phyloP scores from a whole-genome alignment of 805 yeast species.

The Clavispora santaluciae region DNA sequence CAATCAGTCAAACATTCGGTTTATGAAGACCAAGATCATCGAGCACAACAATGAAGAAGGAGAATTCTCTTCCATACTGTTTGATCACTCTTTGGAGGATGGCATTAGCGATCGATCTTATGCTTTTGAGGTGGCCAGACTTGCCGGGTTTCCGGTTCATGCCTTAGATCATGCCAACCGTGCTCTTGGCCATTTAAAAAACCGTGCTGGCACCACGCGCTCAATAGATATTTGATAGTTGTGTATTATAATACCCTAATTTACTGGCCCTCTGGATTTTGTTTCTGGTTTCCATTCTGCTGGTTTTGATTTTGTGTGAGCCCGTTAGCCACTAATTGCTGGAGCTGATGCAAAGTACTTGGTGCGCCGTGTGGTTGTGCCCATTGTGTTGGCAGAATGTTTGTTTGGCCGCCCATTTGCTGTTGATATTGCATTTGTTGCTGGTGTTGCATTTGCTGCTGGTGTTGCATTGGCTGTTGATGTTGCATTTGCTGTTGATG shows the following conservation, averaged over 20 bases:
- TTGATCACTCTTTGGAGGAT: slow-evolving; percentile 53
- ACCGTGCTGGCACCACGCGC: background rate
- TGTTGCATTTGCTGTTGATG: no score
- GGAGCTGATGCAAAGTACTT: slow-evolving; percentile 14
- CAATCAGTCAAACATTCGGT: slow-evolving; percentile 23
- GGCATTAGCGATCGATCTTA: slow-evolving; percentile 76
- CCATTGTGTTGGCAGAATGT: background rate
- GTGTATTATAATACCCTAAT: background rate
- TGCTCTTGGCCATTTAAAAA: slow-evolving; percentile 16
- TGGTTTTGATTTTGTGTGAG: slow-evolving; percentile 3
- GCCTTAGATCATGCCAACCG: slow-evolving; percentile 52
- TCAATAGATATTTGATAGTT: background rate
- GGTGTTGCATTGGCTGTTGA: slow-evolving; percentile 1
- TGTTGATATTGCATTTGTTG: background rate
- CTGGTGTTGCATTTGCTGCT: background rate
- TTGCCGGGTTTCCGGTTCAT: slow-evolving; percentile 70
- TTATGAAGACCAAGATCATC: slow-evolving; percentile 29
- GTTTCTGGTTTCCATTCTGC: background rate
- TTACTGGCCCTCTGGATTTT: background rate
- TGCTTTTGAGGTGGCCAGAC: slow-evolving; percentile 69
- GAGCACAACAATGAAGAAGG: slow-evolving; percentile 13
- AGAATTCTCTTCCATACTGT: slow-evolving; percentile 23
- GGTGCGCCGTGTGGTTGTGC: background rate
- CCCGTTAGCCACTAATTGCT: slow-evolving; percentile 14
- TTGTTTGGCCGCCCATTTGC: background rate